These are phyloP conservation scores for Isatis tinctoria DNA, from an alignment of 345 rosid species.

Conservation along the genomic window DNA sequence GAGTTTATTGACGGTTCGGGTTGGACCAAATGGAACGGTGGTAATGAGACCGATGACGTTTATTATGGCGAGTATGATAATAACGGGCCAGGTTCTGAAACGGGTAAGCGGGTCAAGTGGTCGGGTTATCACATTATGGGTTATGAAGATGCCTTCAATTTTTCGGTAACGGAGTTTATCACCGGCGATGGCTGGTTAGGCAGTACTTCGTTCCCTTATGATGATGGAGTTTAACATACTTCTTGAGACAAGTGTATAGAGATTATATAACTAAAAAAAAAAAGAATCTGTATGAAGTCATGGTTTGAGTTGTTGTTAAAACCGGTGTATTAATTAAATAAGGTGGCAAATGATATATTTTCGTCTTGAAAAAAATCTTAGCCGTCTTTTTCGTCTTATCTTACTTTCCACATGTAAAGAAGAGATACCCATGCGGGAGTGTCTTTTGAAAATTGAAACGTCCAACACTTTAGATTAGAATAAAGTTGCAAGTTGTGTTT, in stretches of 20 bases:
- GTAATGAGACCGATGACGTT: constrained; percentile 42
- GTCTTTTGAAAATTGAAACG: not conserved
- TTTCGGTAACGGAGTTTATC: constrained; percentile 67
- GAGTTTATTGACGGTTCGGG: constrained; percentile 59
- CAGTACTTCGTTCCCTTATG: constrained; percentile 76
- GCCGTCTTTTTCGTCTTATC: constrained; percentile 4
- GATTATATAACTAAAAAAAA: not conserved
- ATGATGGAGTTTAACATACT: constrained; percentile 45
- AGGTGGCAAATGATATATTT: not conserved
- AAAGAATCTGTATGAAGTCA: not conserved
- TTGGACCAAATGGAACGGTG: constrained; percentile 60
- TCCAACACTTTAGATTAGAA: not conserved
- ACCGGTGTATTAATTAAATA: not conserved
- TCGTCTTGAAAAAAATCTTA: constrained; percentile 4
- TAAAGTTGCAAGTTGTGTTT: constrained; percentile 2
- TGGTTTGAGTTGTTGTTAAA: constrained; percentile 10
- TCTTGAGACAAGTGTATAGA: not conserved
- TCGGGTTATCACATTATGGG: constrained; percentile 64
- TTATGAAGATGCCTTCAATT: constrained; percentile 56
- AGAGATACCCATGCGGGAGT: constrained; percentile 2
- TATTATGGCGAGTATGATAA: constrained; percentile 83
- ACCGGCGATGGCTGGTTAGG: constrained; percentile 68
- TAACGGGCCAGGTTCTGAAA: constrained; percentile 68
- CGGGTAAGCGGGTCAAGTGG: constrained; percentile 63
- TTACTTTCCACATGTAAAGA: not conserved